A percentile compares a stretch with the other conserved stretches of the same genome.
These are phyloP conservation scores for Eragrostis nindensis DNA, from an alignment of 176 grass and related monocot genomes.

Conservation along the genomic window DNA sequence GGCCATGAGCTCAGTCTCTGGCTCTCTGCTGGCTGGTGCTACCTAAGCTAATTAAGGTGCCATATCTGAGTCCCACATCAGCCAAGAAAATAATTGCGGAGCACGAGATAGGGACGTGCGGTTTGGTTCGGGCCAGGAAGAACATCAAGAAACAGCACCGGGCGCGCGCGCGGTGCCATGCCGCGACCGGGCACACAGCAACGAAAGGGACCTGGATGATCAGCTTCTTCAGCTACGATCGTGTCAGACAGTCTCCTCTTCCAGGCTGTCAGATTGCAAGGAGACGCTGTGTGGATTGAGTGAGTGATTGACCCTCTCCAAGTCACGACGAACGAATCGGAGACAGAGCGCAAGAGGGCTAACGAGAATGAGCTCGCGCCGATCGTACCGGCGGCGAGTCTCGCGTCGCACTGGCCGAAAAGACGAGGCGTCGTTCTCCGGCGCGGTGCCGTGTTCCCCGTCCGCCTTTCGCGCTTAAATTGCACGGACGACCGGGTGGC, in stretches of 20 bases:
- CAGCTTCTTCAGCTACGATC: background rate
- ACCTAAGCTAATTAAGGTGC: constrained; percentile 19
- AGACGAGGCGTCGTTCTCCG: constrained; percentile 8
- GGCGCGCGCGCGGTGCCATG: background rate
- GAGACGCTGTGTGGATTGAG: background rate
- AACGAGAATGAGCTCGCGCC: background rate
- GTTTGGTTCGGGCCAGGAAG: background rate
- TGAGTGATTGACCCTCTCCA: background rate
- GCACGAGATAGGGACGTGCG: background rate
- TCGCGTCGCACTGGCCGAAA: background rate
- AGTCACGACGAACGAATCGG: background rate
- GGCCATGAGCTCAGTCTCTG: background rate
- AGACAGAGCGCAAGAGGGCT: background rate
- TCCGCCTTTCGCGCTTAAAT: constrained; percentile 15
- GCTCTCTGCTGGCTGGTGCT: background rate
- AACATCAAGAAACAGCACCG: background rate
- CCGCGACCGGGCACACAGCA: background rate
- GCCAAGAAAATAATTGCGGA: constrained; percentile 14
- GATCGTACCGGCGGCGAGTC: background rate
- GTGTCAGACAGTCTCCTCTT: background rate
- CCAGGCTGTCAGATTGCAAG: background rate
- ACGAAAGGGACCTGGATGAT: background rate
- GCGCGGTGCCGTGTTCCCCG: background rate
- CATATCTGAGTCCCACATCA: constrained; percentile 16
- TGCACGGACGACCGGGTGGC: background rate